Base-by-base conservation (phyloP, 345 rosid genomes). In the Gossypium stocksii region DNA sequence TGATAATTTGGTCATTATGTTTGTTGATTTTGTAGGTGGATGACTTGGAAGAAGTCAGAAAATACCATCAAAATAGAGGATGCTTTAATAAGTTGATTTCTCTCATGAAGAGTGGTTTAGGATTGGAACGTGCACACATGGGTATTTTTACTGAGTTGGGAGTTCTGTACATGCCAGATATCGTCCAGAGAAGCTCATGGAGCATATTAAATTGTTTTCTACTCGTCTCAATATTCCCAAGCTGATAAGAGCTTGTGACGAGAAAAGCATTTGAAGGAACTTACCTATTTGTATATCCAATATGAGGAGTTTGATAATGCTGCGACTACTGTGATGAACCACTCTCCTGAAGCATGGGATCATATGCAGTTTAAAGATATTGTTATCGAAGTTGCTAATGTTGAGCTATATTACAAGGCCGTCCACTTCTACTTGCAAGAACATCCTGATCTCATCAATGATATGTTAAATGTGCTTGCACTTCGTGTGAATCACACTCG, bases 271-370 rank as follows among this genome's bases (percentile, higher is more conserved):
- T 95, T 98, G 98, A 87, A 78, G 83, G 99, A 95, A 75, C 98
- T 92, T 62, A 90, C 97, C 38, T 93, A 89, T 79, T 79, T 95
- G 80, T 93, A 95, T 80, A 93, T 95, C 64, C 93, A 89, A 60
- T 95, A 95, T 70, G 99, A 85, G 78, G 98, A 95, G 81, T 95
- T 91, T 77, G 99, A 95, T 74, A 95, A 95, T 87, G 99, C 97
- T 61, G 99, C 98, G 4, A 90, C 97, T 56, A 93, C 99, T 45
- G 89, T 95, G 61, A 95, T 95, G 98, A 93, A 95, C 76, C 99
- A 95, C 87, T 95, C 99, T 52, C 99, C 98, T 1, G 98, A 91
- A 85, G 98, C 99, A n/a, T 95, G 98, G 99, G 99, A 95, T 73
- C 98, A 95, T 92, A 89, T 95, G 98, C 97, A 90, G 79, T 95